Conservation (phyloP, 148 eudicot genomes). For the Rhododendron ovatum region DNA sequence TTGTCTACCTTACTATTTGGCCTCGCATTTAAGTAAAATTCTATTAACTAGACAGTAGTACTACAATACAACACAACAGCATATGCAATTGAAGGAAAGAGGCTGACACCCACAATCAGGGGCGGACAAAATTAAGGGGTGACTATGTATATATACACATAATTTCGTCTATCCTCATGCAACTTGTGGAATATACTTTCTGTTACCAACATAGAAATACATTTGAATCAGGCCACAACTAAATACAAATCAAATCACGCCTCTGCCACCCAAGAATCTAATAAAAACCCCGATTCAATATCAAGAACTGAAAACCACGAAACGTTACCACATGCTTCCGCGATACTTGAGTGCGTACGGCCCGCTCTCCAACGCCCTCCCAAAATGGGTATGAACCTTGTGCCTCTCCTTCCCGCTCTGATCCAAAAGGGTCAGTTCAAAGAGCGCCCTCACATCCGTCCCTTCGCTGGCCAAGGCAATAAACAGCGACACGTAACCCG, state of each 20-base stretch:
- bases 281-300: neutral
- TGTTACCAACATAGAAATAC: no score
- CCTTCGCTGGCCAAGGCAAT: slow-evolving; percentile 39
- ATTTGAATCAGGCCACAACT: no score
- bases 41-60: neutral
- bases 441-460: slow-evolving; percentile 35
- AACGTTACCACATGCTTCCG: slow-evolving; percentile 37
- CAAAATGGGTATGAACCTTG: slow-evolving; percentile 34
- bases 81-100: neutral
- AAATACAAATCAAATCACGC: no score
- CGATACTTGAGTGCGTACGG: slow-evolving; percentile 32
- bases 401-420: slow-evolving; percentile 39
- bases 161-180: no score
- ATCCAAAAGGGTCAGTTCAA: slow-evolving; percentile 34
- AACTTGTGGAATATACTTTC: no score
- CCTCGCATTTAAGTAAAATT: neutral
- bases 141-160: no score
- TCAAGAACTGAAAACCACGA: neutral
- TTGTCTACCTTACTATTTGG: neutral
- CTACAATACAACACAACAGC: neutral
- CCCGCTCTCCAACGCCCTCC: slow-evolving; percentile 31
- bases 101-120: neutral
- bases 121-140: neutral
- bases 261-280: neutral
- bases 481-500: slow-evolving; percentile 30